Base-by-base conservation (phyloP, 2,329 filamentous ascomycete species). In the Neocucurbitaria cava region DNA sequence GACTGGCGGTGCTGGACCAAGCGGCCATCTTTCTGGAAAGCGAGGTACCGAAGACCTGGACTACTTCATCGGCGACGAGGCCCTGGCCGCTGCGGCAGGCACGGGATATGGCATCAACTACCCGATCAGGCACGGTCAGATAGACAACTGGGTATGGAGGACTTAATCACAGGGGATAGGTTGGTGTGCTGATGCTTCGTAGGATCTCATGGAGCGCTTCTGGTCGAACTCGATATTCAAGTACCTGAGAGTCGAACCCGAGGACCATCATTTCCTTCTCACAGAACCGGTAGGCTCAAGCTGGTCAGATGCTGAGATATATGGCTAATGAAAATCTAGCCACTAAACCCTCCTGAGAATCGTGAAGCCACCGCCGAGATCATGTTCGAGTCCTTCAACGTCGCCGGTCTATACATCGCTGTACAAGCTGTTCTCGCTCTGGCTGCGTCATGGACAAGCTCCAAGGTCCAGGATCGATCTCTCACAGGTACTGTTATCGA, bases 221-320 rank as follows among this genome's bases (percentile, higher is more conserved):
- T 99, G 95, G 95, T 98, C 96, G 65, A 98, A 98, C 82, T 99
- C 95, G 61, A 99, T 99, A 80, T 99, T 99, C 87, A 99, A 99
- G 78, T 99, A 99, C 75, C 85, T 99, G 48, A 88, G 95, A 69
- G 95, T 99, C 65, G 95, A 99, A 80, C 95, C 95, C 26, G 95
- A 99, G 80, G 95, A 99, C 76, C 95, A 99, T 79, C 93, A 96
- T 82, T 99, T 99, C 78, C 87, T 99, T 59, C 87, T 99, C 56
- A 99, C 95, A 58, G 95, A 99, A 77, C 95, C 95, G 56, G 93
- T 96, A 85, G 75, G 88, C 65, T 31, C 5, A 20, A 13, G 15
- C 24, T 3, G 9, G 18, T 39, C 18, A 50, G 28, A 68, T 7
- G 30, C 41, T 15, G 20, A 39, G 9, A 15, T 9, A 21, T n/a